These are phyloP conservation scores for Berberis vulgaris DNA, from an alignment of 164 flowering plant species.

Conservation along the genomic window DNA sequence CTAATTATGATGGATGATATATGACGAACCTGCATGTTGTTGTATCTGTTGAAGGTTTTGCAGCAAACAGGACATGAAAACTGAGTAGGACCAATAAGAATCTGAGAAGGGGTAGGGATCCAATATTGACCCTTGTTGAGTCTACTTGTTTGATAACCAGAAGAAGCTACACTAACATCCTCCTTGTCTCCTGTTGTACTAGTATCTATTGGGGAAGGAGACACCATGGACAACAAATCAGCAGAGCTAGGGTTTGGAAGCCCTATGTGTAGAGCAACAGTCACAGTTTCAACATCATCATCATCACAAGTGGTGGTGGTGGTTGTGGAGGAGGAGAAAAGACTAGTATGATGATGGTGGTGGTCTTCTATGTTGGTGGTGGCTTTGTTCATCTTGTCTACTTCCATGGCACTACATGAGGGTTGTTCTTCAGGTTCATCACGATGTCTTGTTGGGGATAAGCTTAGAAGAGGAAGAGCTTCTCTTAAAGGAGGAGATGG, in stretches of 20 bases:
- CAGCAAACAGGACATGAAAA: conserved; percentile 94
- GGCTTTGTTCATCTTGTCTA: conserved; percentile 12
- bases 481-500: conserved; percentile 72
- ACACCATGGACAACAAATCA: conserved; percentile 32
- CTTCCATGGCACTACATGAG: conserved; percentile 34
- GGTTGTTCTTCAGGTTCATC: conserved; percentile 20
- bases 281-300: conserved; percentile 32
- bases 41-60: conserved; percentile 96
- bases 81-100: conserved; percentile 92
- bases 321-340: conserved; percentile 9
- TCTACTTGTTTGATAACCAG: conserved; percentile 24
- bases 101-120: conserved; percentile 96
- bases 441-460: conserved; percentile 53
- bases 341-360: too few species aligned
- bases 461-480: conserved; percentile 75
- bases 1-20: not conserved
- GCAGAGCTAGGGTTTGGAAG: conserved; percentile 39
- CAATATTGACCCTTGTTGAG: conserved; percentile 88
- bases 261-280: conserved; percentile 65
- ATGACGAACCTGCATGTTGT: conserved; percentile 80
- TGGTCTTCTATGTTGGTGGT: conserved; percentile 14
- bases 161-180: conserved; percentile 19
- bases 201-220: conserved; percentile 19
- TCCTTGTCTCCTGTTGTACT: conserved; percentile 22
- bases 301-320: conserved; percentile 3